Evolutionary conservation across 345 rosid species (phyloP).

Genomic region (Rubroshorea leprosula): DNA sequence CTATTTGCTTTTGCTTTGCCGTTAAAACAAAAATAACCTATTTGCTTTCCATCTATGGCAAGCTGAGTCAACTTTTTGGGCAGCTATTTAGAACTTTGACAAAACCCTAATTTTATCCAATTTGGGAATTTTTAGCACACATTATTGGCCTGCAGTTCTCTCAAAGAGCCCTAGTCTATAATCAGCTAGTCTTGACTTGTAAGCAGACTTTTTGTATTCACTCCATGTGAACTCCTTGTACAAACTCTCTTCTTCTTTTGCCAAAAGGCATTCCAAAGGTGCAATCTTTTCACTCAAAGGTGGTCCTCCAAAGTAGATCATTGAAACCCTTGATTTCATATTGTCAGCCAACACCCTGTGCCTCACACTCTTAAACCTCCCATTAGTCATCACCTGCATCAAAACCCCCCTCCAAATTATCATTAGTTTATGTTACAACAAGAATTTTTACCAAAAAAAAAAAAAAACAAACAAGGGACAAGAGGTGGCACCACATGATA

Average conservation of each 20-base stretch:
- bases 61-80: constrained; percentile 16
- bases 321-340: constrained; percentile 61
- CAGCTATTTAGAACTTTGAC: constrained; percentile 10
- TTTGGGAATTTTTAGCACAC: constrained; percentile 14
- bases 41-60: constrained; percentile 29
- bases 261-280: constrained; percentile 45
- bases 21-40: constrained; percentile 17
- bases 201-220: constrained; percentile 72
- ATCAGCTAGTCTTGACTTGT: constrained; percentile 72
- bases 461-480: background rate
- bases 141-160: constrained; percentile 23
- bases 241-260: constrained; percentile 52
- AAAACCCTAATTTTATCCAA: constrained; percentile 18
- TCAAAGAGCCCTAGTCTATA: constrained; percentile 66
- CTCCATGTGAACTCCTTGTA: constrained; percentile 86
- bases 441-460: too few species aligned
- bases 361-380: constrained; percentile 79
- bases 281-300: constrained; percentile 51
- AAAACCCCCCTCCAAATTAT: constrained; percentile 1
- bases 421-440: background rate
- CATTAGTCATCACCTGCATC: constrained; percentile 82
- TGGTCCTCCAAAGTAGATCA: constrained; percentile 90
- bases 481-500: constrained; percentile 4
- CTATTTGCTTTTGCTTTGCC: too few species aligned
- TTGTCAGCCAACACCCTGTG: constrained; percentile 74